Conservation (phyloP, 441 rosid species). For the Mallotus japonicus region DNA sequence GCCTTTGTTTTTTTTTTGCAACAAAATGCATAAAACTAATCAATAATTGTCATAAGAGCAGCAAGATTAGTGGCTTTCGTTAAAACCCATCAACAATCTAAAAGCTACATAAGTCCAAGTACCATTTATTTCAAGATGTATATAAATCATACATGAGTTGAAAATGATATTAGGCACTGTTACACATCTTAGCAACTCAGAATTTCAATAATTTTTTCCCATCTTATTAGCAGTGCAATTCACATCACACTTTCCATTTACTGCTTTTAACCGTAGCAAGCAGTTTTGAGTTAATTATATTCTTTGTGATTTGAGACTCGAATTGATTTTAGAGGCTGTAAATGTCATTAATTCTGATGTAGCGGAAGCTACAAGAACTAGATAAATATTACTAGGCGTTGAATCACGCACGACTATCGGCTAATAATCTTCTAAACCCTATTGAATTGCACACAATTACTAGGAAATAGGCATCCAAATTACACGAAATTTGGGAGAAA, state of each 20-base stretch:
- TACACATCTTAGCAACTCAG: background rate
- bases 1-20: background rate
- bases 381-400: no score
- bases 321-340: background rate
- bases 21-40: background rate
- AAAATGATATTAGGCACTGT: background rate
- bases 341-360: no score
- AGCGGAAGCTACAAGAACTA: no score
- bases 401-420: no score
- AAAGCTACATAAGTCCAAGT: background rate
- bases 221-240: constrained; percentile 1
- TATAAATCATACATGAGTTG: background rate
- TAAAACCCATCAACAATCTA: background rate
- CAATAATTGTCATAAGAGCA: background rate
- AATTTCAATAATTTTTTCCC: background rate
- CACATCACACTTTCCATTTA: background rate
- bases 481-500: no score
- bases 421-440: no score
- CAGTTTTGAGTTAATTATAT: background rate
- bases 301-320: background rate
- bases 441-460: no score
- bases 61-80: background rate
- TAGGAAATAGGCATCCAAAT: no score
- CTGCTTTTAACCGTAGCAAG: background rate
- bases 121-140: background rate